Evolutionary conservation across 805 yeast genomes (phyloP).

Genomic region (Scheffersomyces lignosus): DNA sequence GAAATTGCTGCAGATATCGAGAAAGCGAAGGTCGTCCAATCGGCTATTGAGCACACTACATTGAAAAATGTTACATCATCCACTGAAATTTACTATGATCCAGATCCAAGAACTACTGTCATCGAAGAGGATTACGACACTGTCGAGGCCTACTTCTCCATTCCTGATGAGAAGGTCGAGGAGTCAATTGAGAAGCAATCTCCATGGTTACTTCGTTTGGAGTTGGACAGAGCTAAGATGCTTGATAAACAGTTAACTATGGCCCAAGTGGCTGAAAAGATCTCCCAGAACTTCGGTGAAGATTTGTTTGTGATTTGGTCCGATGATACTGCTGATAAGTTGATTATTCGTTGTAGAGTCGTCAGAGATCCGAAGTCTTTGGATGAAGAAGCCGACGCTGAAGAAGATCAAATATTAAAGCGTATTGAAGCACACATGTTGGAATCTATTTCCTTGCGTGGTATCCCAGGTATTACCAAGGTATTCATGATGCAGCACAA

Average conservation of each 20-base stretch:
- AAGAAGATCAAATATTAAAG: slow-evolving; percentile 95
- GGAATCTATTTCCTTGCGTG: slow-evolving; percentile 91
- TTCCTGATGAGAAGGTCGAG: slow-evolving; percentile 97
- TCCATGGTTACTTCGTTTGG: slow-evolving; percentile 96
- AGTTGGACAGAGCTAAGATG: slow-evolving; percentile 98
- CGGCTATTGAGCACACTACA: slow-evolving; percentile 96
- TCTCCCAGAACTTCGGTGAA: slow-evolving; percentile 87
- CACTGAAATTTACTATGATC: slow-evolving; percentile 95
- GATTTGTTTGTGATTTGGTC: slow-evolving; percentile 98
- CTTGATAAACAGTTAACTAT: slow-evolving; percentile 95
- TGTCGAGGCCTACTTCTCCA: slow-evolving; percentile 94
- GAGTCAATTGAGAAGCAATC: slow-evolving; percentile 92
- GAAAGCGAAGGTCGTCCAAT: slow-evolving; percentile 90
- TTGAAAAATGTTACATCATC: slow-evolving; percentile 94
- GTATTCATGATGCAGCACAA: slow-evolving; percentile 89
- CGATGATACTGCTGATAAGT: slow-evolving; percentile 96
- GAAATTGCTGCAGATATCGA: slow-evolving; percentile 87
- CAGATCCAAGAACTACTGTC: slow-evolving; percentile 96
- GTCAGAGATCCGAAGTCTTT: slow-evolving; percentile 92
- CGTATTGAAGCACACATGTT: slow-evolving; percentile 95
- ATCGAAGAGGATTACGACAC: slow-evolving; percentile 96
- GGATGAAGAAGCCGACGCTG: slow-evolving; percentile 93
- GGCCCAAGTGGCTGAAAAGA: slow-evolving; percentile 97
- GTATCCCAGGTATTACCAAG: slow-evolving; percentile 90
- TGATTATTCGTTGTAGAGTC: slow-evolving; percentile 96